Conservation (phyloP, 352 stramenopile genomes). For the Globisporangium okanoganense region DNA sequence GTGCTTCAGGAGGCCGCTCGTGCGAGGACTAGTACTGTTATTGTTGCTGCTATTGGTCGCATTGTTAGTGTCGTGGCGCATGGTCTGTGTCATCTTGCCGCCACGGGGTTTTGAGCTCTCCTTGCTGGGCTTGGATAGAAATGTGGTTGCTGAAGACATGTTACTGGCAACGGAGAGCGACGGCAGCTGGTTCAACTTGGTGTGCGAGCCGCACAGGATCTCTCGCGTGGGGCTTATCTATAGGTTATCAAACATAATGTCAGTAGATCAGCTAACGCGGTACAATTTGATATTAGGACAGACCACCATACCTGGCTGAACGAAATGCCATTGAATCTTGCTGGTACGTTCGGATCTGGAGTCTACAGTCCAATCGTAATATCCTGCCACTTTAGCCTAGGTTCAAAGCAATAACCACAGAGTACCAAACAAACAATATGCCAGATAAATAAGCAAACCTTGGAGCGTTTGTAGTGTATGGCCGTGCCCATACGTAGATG, state of each 20-base stretch:
- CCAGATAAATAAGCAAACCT: background rate
- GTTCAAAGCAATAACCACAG: slow-evolving; percentile 5
- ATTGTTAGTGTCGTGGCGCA: background rate
- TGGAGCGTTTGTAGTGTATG: slow-evolving; percentile 12
- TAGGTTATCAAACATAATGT: background rate
- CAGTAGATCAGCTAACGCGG: background rate
- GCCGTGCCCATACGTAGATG: slow-evolving; percentile 11
- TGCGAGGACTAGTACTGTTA: slow-evolving; percentile 4
- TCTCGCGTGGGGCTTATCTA: slow-evolving; percentile 47
- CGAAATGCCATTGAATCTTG: slow-evolving; percentile 59
- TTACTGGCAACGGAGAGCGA: slow-evolving; percentile 21
- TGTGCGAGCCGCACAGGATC: slow-evolving; percentile 43
- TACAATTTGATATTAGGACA: background rate
- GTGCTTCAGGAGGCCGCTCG: slow-evolving; percentile 1
- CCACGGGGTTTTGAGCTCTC: slow-evolving; percentile 3
- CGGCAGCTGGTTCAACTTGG: slow-evolving; percentile 45
- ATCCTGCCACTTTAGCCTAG: too few species aligned
- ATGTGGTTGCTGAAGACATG: background rate
- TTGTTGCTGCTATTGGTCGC: slow-evolving; percentile 7
- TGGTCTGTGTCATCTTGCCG: background rate
- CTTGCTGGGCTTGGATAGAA: background rate
- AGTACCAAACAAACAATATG: background rate
- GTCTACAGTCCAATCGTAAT: slow-evolving; percentile 16
- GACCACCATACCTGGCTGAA: slow-evolving; percentile 42
- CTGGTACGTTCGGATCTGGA: slow-evolving; percentile 50